phyloP scores from a whole-genome alignment of 1,139 yeast species.

The Sugiyamaella novakii region DNA sequence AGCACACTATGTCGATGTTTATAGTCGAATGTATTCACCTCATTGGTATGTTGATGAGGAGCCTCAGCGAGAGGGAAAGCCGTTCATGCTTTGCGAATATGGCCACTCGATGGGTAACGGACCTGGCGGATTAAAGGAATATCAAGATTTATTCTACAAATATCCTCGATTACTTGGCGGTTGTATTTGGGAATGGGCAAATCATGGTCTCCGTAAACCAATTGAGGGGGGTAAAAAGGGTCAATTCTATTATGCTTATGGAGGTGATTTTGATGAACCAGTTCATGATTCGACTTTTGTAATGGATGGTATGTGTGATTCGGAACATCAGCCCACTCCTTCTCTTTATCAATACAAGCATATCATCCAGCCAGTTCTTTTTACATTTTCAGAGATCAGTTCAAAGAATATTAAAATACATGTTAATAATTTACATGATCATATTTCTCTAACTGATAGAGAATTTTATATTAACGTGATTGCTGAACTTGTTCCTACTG shows the following conservation, averaged over 20 bases:
- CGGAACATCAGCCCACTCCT: conserved; percentile 44
- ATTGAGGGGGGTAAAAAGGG: conserved; percentile 22
- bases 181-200: conserved; percentile 48
- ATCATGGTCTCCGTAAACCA: conserved; percentile 41
- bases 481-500: conserved; percentile 20
- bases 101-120: conserved; percentile 48
- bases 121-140: conserved; percentile 43
- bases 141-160: conserved; percentile 41
- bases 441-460: conserved; percentile 11
- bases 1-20: conserved; percentile 41
- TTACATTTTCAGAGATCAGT: conserved; percentile 25
- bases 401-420: conserved; percentile 10
- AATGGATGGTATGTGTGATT: conserved; percentile 44
- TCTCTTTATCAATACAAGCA: conserved; percentile 41
- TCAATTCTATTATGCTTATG: conserved; percentile 37
- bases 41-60: conserved; percentile 34
- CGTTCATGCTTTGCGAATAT: conserved; percentile 44
- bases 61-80: conserved; percentile 35
- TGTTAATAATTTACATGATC: conserved; percentile 21
- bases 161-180: conserved; percentile 43
- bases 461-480: conserved; percentile 15
- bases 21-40: conserved; percentile 42
- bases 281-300: conserved; percentile 45
- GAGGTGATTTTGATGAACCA: conserved; percentile 45
- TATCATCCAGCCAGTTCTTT: conserved; percentile 40